phyloP scores from a whole-genome alignment of 495 filamentous ascomycete genomes.

The Pyronema omphalodes region DNA sequence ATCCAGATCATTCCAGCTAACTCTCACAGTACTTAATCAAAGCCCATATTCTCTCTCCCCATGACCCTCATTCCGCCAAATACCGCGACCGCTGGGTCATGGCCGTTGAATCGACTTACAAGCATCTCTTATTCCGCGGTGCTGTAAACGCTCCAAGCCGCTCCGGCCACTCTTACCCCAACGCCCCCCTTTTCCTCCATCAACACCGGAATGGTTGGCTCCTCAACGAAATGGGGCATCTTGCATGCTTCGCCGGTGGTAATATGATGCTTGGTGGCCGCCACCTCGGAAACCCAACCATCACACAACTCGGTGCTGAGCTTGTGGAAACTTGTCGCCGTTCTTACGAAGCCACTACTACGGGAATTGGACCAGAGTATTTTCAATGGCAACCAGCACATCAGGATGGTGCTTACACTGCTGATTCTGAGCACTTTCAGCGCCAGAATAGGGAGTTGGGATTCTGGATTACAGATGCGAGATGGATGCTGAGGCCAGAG shows the following conservation, averaged over 20 bases:
- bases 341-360: constrained; percentile 22
- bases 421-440: constrained; percentile 15
- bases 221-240: constrained; percentile 25
- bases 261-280: constrained; percentile 26
- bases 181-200: constrained; percentile 15
- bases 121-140: constrained; percentile 13
- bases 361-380: constrained; percentile 24
- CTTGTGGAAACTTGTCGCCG: constrained; percentile 24
- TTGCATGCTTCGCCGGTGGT: constrained; percentile 27
- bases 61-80: constrained; percentile 16
- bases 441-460: constrained; percentile 18
- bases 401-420: constrained; percentile 13
- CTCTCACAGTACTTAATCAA: constrained; percentile 28
- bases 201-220: constrained; percentile 20
- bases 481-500: constrained; percentile 27
- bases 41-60: constrained; percentile 22
- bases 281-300: constrained; percentile 16
- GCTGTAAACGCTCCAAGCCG: background rate
- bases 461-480: constrained; percentile 23
- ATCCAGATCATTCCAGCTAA: constrained; percentile 8
- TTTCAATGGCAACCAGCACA: constrained; percentile 18
- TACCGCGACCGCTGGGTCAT: constrained; percentile 27
- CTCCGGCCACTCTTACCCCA: background rate
- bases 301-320: constrained; percentile 23
- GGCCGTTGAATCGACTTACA: constrained; percentile 24